Conservation (phyloP, 768 basidiomycete genomes). For the Leccinum ochraceum region DNA sequence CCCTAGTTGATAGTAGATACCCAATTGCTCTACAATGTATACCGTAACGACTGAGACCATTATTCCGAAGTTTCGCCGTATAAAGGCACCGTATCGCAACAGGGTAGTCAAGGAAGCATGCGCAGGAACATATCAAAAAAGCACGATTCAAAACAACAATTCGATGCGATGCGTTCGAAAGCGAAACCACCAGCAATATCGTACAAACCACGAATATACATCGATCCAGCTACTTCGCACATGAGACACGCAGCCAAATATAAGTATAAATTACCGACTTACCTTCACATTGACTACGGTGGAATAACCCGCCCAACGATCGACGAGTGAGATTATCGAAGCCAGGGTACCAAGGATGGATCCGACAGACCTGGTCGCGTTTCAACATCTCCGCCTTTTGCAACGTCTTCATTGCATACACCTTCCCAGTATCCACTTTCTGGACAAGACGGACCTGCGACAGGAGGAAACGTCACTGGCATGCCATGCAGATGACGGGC, state of each 20-base stretch:
- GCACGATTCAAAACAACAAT: no score
- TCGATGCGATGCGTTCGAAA: no score
- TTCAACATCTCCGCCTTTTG: constrained; percentile 99
- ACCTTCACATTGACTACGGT: no score
- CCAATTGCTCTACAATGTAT: not conserved
- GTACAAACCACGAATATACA: no score
- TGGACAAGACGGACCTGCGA: constrained; percentile 88
- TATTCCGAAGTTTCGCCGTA: not conserved
- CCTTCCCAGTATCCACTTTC: constrained; percentile 95
- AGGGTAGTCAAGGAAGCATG: no score
- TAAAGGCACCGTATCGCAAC: no score
- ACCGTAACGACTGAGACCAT: not conserved
- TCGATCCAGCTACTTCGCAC: no score
- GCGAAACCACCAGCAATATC: not conserved
- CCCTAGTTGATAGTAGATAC: no score
- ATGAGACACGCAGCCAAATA: no score
- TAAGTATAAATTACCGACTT: no score
- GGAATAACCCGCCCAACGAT: no score
- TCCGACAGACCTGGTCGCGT: constrained; percentile 82
- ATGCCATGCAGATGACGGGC: not conserved
- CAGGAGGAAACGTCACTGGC: constrained; percentile 5
- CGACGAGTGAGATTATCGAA: constrained; percentile 11
- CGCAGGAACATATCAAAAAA: no score
- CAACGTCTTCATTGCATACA: constrained; percentile 99
- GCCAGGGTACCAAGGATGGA: not conserved